A percentile compares a stretch with the other conserved stretches of the same genome.
Conservation (phyloP, 2,329 filamentous ascomycete genomes). For the Colletotrichum truncatum region DNA sequence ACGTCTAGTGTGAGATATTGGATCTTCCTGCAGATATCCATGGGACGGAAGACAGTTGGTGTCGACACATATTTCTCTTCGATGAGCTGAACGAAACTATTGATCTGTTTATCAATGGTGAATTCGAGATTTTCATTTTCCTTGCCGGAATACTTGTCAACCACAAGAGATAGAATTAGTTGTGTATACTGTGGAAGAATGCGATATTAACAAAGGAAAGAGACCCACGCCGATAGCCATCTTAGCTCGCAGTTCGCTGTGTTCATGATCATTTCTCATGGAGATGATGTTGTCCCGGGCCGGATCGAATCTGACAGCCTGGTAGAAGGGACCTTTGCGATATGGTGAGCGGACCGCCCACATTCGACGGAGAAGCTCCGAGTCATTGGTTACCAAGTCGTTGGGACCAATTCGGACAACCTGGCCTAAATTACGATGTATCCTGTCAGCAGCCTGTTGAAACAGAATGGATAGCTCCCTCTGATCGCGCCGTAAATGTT, state of each 20-base stretch:
- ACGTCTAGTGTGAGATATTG: slow-evolving; percentile 66
- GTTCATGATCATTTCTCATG: slow-evolving; percentile 46
- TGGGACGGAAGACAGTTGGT: slow-evolving; percentile 44
- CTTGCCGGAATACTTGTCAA: slow-evolving; percentile 59
- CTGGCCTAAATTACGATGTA: slow-evolving; percentile 35
- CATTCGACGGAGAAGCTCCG: slow-evolving; percentile 44
- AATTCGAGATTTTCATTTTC: slow-evolving; percentile 60
- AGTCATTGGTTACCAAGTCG: slow-evolving; percentile 44
- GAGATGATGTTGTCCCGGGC: slow-evolving; percentile 43
- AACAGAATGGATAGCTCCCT: not conserved
- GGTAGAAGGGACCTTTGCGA: slow-evolving; percentile 45
- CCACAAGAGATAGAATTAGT: not conserved
- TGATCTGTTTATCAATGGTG: slow-evolving; percentile 57
- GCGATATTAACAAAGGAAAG: not conserved
- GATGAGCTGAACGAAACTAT: slow-evolving; percentile 57
- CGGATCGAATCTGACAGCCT: slow-evolving; percentile 44
- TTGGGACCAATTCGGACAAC: slow-evolving; percentile 47
- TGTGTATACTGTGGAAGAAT: not conserved
- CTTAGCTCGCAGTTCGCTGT: slow-evolving; percentile 53
- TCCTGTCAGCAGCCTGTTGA: slow-evolving; percentile 31
- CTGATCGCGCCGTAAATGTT: not conserved
- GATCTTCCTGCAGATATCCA: slow-evolving; percentile 58
- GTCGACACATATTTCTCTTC: slow-evolving; percentile 53
- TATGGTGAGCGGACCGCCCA: slow-evolving; percentile 43
- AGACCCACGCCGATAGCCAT: slow-evolving; percentile 53